Base-by-base conservation (phyloP, 108 stramenopile species). In the Skeletonema marinoi region DNA sequence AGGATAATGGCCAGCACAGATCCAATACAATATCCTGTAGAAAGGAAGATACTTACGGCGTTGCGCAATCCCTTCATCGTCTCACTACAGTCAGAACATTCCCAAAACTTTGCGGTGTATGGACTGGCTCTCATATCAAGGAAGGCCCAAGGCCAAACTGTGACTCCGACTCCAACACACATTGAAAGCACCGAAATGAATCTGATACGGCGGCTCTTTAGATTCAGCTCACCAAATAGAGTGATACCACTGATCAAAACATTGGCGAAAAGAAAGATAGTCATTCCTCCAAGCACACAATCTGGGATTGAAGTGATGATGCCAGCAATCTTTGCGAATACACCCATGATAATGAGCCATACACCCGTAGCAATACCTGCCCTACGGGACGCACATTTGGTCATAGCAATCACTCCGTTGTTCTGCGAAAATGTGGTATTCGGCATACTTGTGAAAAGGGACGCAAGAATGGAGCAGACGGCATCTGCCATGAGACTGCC, bases 271-370 rank as follows among this genome's bases (percentile, higher is more conserved):
- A 90, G 71, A 42, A 90, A 90, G 74, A 90, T 90, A 1, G 88
- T 85, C 89, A 90, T 90, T 4, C 93, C 93, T 36, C 93, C 93
- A 29, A 94, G 29, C 38, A 94, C 93, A 67, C 87, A 87, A 66
- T 92, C 91, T 19, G 93, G 93, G 71, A 94, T 94, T 32, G 81
- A 84, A 2, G 91, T 85, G 76, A 94, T 91, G 32, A 90, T 35
- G 31, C 91, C 93, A 33, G 88, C 90, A 63, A 94, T 59, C 67
- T 94, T 94, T 36, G 85, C 70, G 29, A 94, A 85, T 16, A 92
- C 81, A 31, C 93, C 93, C 71, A 94, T 82, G 13, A 89, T 16
- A 36, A 94, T 90, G 35, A 92, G 76, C 92, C 92, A 92, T 58
- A 67, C 60, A 11, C 78, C 71, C 0, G 69, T 71, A 4, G 88